Percentiles rank a stretch among this genome's conserved stretches.
Evolutionary conservation across 441 rosid genomes (phyloP).

Genomic region (Codiaeum variegatum): DNA sequence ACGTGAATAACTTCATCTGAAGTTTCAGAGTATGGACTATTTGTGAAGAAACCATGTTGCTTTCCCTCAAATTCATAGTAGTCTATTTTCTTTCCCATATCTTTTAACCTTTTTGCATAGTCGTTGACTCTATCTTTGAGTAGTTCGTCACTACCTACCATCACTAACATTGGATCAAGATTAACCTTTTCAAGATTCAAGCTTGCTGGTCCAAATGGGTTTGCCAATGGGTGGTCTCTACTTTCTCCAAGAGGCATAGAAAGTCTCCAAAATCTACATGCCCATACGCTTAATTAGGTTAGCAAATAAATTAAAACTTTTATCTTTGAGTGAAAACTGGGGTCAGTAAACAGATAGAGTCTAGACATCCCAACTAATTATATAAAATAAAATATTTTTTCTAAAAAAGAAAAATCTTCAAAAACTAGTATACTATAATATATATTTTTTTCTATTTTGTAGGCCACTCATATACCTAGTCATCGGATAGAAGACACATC

Average conservation of each 20-base stretch:
- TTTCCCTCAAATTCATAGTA: constrained; percentile 59
- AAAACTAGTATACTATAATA: too few relatives aligned
- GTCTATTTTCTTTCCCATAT: constrained; percentile 48
- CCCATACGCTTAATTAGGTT: not conserved
- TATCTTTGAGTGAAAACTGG: too few relatives aligned
- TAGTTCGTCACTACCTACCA: constrained; percentile 59
- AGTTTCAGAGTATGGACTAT: constrained; percentile 47
- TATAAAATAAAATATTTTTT: too few relatives aligned
- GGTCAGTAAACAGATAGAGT: too few relatives aligned
- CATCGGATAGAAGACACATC: too few relatives aligned
- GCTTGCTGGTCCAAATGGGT: constrained; percentile 76
- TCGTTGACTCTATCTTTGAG: constrained; percentile 65
- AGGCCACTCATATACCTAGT: too few relatives aligned
- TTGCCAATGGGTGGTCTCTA: constrained; percentile 71
- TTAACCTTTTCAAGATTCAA: constrained; percentile 36
- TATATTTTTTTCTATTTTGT: too few relatives aligned
- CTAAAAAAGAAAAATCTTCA: too few relatives aligned
- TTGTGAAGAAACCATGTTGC: constrained; percentile 70
- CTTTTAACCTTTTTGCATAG: constrained; percentile 51
- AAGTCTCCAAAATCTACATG: constrained; percentile 82
- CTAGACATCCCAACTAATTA: too few relatives aligned
- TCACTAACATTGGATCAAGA: constrained; percentile 60
- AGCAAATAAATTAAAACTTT: not conserved
- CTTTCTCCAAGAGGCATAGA: constrained; percentile 65
- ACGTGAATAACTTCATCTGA: constrained; percentile 34